A percentile compares a stretch with the other conserved stretches of the same genome.
phyloP scores from a whole-genome alignment of 2,329 filamentous ascomycete genomes.

The Epichloe gansuensis region DNA sequence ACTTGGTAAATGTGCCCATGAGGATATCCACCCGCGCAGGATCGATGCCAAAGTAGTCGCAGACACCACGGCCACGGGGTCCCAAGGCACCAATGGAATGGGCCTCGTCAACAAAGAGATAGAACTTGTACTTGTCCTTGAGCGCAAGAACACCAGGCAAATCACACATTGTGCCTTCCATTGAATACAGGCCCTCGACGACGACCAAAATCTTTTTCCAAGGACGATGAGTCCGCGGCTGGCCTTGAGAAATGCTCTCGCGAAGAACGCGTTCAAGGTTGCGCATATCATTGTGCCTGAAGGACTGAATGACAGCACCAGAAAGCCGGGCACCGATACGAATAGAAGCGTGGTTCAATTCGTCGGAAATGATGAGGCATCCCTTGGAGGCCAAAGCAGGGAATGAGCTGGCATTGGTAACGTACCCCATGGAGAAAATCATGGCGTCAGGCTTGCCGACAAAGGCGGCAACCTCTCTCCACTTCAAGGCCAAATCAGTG shows the following conservation, averaged over 20 bases:
- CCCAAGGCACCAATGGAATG: conserved; percentile 92
- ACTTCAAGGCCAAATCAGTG: conserved; percentile 74
- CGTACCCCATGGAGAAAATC: conserved; percentile 98
- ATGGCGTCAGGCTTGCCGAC: conserved; percentile 90
- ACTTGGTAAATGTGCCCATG: conserved; percentile 97
- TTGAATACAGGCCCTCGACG: conserved; percentile 94
- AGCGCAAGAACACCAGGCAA: conserved; percentile 78
- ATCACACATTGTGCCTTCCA: conserved; percentile 98
- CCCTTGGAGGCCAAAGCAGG: conserved; percentile 87
- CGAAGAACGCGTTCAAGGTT: conserved; percentile 78
- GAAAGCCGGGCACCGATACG: conserved; percentile 89
- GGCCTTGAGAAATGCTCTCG: conserved; percentile 89
- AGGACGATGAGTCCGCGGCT: conserved; percentile 93
- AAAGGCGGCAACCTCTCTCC: conserved; percentile 78
- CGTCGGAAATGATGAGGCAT: conserved; percentile 88
- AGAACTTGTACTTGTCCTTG: conserved; percentile 95
- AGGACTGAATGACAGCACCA: conserved; percentile 87
- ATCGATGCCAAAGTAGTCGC: conserved; percentile 92
- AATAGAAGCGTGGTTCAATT: conserved; percentile 96
- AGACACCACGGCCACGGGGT: conserved; percentile 79
- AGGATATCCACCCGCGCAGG: conserved; percentile 82
- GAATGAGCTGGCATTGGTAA: conserved; percentile 88
- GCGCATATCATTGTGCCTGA: conserved; percentile 94
- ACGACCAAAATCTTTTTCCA: conserved; percentile 99
- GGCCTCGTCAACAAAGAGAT: conserved; percentile 90